Percentiles rank a stretch among this genome's conserved stretches.
phyloP scores from a whole-genome alignment of 1,284 basidiomycete genomes.

The Crucibulum cyathiforme region DNA sequence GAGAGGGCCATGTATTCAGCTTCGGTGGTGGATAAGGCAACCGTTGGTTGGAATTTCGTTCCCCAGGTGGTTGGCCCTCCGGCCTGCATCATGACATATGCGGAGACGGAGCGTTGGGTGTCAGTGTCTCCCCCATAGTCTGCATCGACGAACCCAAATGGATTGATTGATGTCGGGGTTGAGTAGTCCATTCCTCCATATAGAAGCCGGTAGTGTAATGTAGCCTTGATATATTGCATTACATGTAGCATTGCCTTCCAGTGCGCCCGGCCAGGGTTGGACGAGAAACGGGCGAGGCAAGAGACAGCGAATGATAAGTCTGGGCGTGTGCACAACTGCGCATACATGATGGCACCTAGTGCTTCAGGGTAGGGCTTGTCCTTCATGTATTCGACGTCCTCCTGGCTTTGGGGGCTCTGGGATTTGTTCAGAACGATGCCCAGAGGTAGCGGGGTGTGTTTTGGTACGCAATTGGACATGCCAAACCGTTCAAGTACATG shows the following conservation, averaged over 20 bases:
- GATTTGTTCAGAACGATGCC: not conserved
- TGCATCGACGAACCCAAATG: constrained; percentile 41
- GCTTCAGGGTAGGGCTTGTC: constrained; percentile 22
- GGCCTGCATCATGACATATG: constrained; percentile 36
- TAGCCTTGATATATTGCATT: constrained; percentile 32
- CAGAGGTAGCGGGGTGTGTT: not conserved
- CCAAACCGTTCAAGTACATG: constrained; percentile 10
- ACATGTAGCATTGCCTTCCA: constrained; percentile 28
- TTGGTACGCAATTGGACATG: not conserved
- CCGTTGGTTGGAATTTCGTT: constrained; percentile 31
- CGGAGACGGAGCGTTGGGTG: constrained; percentile 32
- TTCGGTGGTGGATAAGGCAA: constrained; percentile 42
- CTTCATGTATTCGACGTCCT: constrained; percentile 5
- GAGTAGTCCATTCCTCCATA: constrained; percentile 5
- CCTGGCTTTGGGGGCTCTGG: constrained; percentile 1
- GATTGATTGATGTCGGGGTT: constrained; percentile 13
- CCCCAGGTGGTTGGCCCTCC: constrained; percentile 38
- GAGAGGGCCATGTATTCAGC: constrained; percentile 44
- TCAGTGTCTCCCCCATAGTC: constrained; percentile 37
- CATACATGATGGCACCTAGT: constrained; percentile 30
- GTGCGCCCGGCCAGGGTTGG: constrained; percentile 25
- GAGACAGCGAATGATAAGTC: constrained; percentile 29
- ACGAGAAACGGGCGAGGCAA: constrained; percentile 17
- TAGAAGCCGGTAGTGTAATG: constrained; percentile 16
- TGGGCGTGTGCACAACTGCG: constrained; percentile 21